Base-by-base conservation (phyloP, 352 stramenopile genomes). In the Pelagophyceae sp. region DNA sequence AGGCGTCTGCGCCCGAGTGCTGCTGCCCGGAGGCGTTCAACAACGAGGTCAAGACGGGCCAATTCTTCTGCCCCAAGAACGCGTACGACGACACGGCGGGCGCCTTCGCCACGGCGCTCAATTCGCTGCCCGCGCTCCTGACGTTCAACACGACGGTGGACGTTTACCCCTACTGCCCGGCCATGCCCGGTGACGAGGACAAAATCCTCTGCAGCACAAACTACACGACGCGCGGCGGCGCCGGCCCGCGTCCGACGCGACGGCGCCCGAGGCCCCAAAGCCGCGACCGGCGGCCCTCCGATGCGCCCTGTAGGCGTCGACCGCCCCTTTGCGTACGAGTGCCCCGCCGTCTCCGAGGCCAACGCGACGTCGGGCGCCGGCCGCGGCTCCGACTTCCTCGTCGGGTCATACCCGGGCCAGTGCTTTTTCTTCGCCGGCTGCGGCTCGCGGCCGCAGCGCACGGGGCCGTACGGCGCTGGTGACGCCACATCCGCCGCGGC, bases 11-110 rank as follows among this genome's bases (percentile, higher is more conserved):
- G 11, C 75, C 81, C 25, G 75, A 79, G 25, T 89, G 85, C 67
- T 89, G 85, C 72, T 87, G 83, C 76, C 85, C 85, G 63, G 40
- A 61, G 51, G 78, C 69, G 29, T 84, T 85, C 72, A 79, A 80
- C 45, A 71, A 76, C 65, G 60, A 75, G 31, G 77, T 74, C 32
- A 79, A 83, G 38, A 67, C 79, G 61, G 82, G 80, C 75, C 77
- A 72, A 20, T 82, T 83, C 65, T 82, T 80, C 38, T 80, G 76
- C 70, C 76, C 76, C 17, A 77, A 77, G 29, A 80, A 80, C 69
- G n/a, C 69, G 35, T 54, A 54, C 40, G 70, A 69, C 25, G 70
- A 74, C 50, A 72, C 60, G 27, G 35, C 50, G 51, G 76, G 76
- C 27, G 38, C 76, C 40, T 80, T 38, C 45, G 69, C 69, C 58